A percentile compares a stretch with the other conserved stretches of the same genome.
Evolutionary conservation across 768 basidiomycete species (phyloP).

Genomic region (Rhizopogon vesiculosus): DNA sequence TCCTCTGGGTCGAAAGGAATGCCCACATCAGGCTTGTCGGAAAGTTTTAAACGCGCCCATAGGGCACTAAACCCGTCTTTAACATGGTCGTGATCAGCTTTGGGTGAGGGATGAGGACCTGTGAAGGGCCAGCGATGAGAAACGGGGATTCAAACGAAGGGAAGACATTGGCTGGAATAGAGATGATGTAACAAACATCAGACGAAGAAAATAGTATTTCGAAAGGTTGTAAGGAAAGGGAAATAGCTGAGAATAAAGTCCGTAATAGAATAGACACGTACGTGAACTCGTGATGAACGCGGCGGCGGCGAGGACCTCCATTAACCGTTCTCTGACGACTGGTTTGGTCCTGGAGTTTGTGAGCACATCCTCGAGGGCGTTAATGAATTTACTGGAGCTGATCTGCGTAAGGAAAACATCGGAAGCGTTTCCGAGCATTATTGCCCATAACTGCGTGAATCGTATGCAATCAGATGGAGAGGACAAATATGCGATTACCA

Average conservation of each 20-base stretch:
- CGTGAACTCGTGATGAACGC: constrained; percentile 43
- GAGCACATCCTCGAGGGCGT: constrained; percentile 81
- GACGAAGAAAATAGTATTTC: background rate
- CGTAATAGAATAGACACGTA: constrained; percentile 4
- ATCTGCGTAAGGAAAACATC: constrained; percentile 68
- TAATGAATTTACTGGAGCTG: constrained; percentile 71
- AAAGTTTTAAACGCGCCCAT: constrained; percentile 78
- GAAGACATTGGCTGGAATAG: no score
- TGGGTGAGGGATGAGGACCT: background rate
- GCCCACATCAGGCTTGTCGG: constrained; percentile 81
- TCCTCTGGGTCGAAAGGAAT: constrained; percentile 76
- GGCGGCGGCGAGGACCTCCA: constrained; percentile 80
- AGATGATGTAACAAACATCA: background rate
- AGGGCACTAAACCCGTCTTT: constrained; percentile 60
- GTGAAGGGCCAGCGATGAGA: background rate
- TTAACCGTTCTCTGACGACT: constrained; percentile 73
- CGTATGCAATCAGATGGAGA: no score
- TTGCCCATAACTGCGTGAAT: constrained; percentile 69
- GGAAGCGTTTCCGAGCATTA: constrained; percentile 81
- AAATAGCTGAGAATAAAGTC: background rate
- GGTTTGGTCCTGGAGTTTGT: constrained; percentile 60
- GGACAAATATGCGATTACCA: background rate
- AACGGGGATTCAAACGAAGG: background rate
- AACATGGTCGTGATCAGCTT: constrained; percentile 21
- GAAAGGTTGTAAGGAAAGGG: no score